phyloP scores from a whole-genome alignment of 176 grass and related monocot genomes.

The Phoenix dactylifera region DNA sequence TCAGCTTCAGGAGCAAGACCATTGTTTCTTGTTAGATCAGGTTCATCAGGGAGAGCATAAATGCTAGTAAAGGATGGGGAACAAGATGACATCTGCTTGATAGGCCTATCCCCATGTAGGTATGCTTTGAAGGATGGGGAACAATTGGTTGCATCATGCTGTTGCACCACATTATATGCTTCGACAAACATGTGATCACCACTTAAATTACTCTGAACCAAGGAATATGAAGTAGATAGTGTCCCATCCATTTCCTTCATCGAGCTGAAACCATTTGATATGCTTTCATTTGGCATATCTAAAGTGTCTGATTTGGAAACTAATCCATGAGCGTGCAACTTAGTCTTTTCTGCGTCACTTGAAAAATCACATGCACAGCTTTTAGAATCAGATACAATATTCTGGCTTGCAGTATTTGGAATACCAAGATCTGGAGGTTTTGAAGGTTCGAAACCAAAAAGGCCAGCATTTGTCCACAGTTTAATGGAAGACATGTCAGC shows the following conservation, averaged over 20 bases:
- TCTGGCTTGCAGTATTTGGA: slow-evolving; percentile 32
- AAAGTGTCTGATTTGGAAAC: slow-evolving; percentile 11
- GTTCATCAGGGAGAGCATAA: slow-evolving; percentile 7
- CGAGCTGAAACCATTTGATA: slow-evolving; percentile 21
- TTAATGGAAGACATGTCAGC: slow-evolving; percentile 46
- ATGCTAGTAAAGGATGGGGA: slow-evolving; percentile 13
- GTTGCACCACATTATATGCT: slow-evolving; percentile 23
- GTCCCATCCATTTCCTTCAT: slow-evolving; percentile 33
- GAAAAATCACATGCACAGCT: slow-evolving; percentile 15
- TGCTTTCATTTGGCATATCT: slow-evolving; percentile 23
- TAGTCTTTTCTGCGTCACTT: slow-evolving; percentile 3
- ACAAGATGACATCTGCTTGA: slow-evolving; percentile 27
- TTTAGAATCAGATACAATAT: slow-evolving; percentile 29
- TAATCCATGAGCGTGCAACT: background rate
- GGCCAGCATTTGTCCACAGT: slow-evolving; percentile 97
- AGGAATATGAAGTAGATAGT: slow-evolving; percentile 24
- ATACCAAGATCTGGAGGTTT: slow-evolving; percentile 72
- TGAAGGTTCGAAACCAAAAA: slow-evolving; percentile 93
- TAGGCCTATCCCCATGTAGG: slow-evolving; percentile 17
- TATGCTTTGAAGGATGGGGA: slow-evolving; percentile 27
- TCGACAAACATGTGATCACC: slow-evolving; percentile 24
- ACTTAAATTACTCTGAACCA: slow-evolving; percentile 16
- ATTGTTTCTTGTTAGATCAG: slow-evolving; percentile 28
- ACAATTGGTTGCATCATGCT: slow-evolving; percentile 22
- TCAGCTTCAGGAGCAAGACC: slow-evolving; percentile 24